Percentiles rank a stretch among this genome's conserved stretches.
Evolutionary conservation across 1,139 yeast species (phyloP).

Genomic region (Keqinozyma sinolaborantium): DNA sequence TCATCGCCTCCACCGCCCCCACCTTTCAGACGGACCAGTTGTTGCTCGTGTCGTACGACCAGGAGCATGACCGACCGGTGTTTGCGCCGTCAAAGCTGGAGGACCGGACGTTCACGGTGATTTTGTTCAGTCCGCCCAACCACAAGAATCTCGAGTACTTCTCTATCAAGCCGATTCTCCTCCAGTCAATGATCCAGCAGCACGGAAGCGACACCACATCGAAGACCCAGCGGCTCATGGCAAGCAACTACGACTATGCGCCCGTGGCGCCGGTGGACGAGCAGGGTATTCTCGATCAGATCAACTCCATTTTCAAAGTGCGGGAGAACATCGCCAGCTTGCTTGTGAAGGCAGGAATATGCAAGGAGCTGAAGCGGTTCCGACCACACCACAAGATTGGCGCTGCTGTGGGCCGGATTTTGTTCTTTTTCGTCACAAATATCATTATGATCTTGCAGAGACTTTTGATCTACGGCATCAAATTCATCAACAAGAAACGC

Average conservation of each 20-base stretch:
- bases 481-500: conserved; percentile 21
- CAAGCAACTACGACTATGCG: conserved; percentile 4
- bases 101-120: conserved; percentile 26
- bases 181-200: conserved; percentile 46
- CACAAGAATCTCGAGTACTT: conserved; percentile 74
- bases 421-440: conserved; percentile 4
- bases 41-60: no score
- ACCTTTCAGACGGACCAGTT: no score
- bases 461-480: conserved; percentile 17
- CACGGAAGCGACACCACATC: conserved; percentile 4
- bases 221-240: conserved; percentile 4
- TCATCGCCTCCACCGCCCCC: no score
- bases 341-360: neutral
- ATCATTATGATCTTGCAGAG: conserved; percentile 9
- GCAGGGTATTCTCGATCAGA: conserved; percentile 26
- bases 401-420: neutral
- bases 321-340: conserved; percentile 9
- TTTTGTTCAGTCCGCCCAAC: conserved; percentile 72
- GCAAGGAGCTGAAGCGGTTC: neutral
- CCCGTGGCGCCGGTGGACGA: conserved; percentile 18
- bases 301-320: conserved; percentile 26
- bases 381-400: no score
- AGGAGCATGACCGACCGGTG: conserved; percentile 9
- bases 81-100: neutral
- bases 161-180: conserved; percentile 67